A percentile compares a stretch with the other conserved stretches of the same genome.
phyloP scores from a whole-genome alignment of 495 filamentous ascomycete species.

The Sabuloglossum arenarium region DNA sequence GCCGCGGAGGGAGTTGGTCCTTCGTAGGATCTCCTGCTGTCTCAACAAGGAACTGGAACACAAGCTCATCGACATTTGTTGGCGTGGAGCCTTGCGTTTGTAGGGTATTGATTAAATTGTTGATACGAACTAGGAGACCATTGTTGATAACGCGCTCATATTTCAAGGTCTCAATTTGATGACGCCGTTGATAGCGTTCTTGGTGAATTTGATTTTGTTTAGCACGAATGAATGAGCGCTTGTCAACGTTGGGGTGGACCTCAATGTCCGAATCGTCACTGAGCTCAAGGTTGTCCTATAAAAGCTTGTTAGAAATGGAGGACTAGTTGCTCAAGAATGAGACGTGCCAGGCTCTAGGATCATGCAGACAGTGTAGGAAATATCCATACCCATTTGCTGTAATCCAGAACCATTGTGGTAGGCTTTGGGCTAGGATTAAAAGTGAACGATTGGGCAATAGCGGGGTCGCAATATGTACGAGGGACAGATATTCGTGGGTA shows the following conservation, averaged over 20 bases:
- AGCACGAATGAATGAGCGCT: conserved; percentile 91
- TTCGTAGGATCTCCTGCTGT: conserved; percentile 45
- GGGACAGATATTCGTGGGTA: background rate
- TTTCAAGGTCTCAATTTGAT: conserved; percentile 76
- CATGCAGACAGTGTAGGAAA: background rate
- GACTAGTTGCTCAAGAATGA: conserved; percentile 6
- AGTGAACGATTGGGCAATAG: background rate
- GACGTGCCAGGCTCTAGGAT: background rate
- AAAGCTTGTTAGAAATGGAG: background rate
- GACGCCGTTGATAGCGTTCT: conserved; percentile 60
- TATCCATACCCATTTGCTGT: conserved; percentile 69
- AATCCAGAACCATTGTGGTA: conserved; percentile 68
- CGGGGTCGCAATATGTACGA: background rate
- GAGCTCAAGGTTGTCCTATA: conserved; percentile 71
- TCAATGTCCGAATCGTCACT: conserved; percentile 97
- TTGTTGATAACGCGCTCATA: conserved; percentile 91
- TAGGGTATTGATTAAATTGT: conserved; percentile 48
- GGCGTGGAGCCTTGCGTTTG: conserved; percentile 41
- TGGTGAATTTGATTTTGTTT: conserved; percentile 95
- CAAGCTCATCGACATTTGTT: conserved; percentile 48
- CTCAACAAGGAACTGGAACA: conserved; percentile 77
- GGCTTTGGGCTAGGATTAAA: background rate
- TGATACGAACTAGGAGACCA: conserved; percentile 64
- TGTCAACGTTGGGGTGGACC: conserved; percentile 97
- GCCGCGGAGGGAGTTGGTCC: conserved; percentile 49